Base-by-base conservation (phyloP, 495 filamentous ascomycete species). In the Penicillium arizonense region DNA sequence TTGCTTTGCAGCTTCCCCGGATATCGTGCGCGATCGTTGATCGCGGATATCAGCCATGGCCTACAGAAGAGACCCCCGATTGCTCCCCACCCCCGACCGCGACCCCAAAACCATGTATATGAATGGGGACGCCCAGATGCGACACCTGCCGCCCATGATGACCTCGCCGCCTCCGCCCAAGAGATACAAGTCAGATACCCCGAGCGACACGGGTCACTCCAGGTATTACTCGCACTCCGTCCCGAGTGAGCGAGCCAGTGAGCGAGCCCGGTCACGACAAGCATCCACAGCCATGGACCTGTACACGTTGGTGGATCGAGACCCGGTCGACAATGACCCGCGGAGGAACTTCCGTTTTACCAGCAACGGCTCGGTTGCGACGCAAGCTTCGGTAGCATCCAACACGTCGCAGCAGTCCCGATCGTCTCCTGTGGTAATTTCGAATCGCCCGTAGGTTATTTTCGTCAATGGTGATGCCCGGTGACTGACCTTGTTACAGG, bases 221-320 rank as follows among this genome's bases (percentile, higher is more conserved):
- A 52, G 66, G 28, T 62, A 65, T 40, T 66, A 70, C 34, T 69
- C 70, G 34, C 61, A 64, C 21, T 65, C 66, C 5, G 55, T 70
- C 2, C 41, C 63, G 23, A 68, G 64, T 44, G 69, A 74, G 6
- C 55, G 60, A 21, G 58, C 50, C 20, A 68, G 64, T 44, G 69
- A 74, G 6, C 55, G 60, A 21, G 58, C 50, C 20, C 63, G 64
- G 3, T 69, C 70, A 12, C 64, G 73, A 41, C 68, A 74, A 44
- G 70, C 71, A 8, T 76, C 73, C 5, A 69, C 72, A 7, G 71
- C 72, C 3, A 76, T 76, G 73, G 72, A 75, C 23, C 68, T 76
- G 47, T 67, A 75, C 41, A 56, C 54, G 39, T 66, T 76, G 48
- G 70, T 71, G 18, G 70, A 75, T 41, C 58, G 69, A 57, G 67